Evolutionary conservation across 495 filamentous ascomycete genomes (phyloP).

Genomic region (Penicillium flavigenum): DNA sequence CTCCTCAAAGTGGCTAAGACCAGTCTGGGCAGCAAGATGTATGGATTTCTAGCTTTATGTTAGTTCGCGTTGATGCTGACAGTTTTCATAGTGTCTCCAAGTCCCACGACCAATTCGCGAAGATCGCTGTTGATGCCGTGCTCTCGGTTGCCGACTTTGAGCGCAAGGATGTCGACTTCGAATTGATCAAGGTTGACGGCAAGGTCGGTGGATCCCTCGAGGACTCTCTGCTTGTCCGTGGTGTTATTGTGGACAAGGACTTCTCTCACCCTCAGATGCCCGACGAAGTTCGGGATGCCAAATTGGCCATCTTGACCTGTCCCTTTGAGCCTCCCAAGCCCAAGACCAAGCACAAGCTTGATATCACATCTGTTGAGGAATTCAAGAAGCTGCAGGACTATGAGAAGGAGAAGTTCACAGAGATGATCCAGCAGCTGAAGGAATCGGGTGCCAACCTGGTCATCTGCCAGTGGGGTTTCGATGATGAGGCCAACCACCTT

Average conservation of each 20-base stretch:
- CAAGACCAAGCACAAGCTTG: slow-evolving; percentile 99
- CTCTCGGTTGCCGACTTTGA: slow-evolving; percentile 95
- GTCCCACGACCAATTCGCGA: slow-evolving; percentile 95
- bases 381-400: slow-evolving; percentile 96
- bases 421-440: slow-evolving; percentile 99
- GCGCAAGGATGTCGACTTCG: slow-evolving; percentile 97
- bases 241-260: slow-evolving; percentile 98
- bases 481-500: slow-evolving; percentile 97
- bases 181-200: slow-evolving; percentile 98
- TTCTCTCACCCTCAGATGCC: slow-evolving; percentile 99
- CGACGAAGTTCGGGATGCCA: slow-evolving; percentile 86
- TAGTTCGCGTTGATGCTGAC: slow-evolving; percentile 25
- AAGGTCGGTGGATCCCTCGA: slow-evolving; percentile 96
- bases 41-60: slow-evolving; percentile 12
- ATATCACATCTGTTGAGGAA: slow-evolving; percentile 96
- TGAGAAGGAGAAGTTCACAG: slow-evolving; percentile 90
- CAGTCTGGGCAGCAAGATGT: slow-evolving; percentile 96
- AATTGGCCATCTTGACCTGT: slow-evolving; percentile 95
- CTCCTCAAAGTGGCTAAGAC: slow-evolving; percentile 92
- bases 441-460: slow-evolving; percentile 95
- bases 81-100: slow-evolving; percentile 72
- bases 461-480: slow-evolving; percentile 99
- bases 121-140: slow-evolving; percentile 96
- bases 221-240: slow-evolving; percentile 91
- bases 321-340: slow-evolving; percentile 99